phyloP scores from a whole-genome alignment of 2,329 filamentous ascomycete species.

The Xylariaceae sp. region DNA sequence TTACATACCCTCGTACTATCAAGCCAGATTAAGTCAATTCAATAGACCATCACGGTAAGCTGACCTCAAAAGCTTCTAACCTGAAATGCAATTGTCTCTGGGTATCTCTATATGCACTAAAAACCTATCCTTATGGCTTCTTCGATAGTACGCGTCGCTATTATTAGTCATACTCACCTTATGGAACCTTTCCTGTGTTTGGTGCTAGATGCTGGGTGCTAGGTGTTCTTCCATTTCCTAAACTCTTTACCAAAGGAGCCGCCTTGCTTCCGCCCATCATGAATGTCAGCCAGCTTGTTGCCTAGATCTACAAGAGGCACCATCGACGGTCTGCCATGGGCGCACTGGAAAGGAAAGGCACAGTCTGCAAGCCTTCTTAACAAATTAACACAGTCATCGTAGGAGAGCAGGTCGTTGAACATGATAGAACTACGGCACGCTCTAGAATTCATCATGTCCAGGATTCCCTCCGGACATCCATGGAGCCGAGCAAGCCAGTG shows the following conservation, averaged over 20 bases:
- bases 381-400: constrained; percentile 63
- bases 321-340: constrained; percentile 75
- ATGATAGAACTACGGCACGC: constrained; percentile 82
- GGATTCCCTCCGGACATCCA: constrained; percentile 73
- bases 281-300: constrained; percentile 7
- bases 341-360: constrained; percentile 81
- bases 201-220: background rate
- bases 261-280: constrained; percentile 5
- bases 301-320: constrained; percentile 64
- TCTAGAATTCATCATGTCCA: constrained; percentile 78
- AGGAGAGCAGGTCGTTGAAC: constrained; percentile 76
- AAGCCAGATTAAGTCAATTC: too few relatives aligned
- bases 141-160: too few relatives aligned
- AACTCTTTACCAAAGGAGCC: constrained; percentile 34
- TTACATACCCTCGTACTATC: too few relatives aligned
- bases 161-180: background rate
- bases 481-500: constrained; percentile 68
- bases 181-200: background rate
- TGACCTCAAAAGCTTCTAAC: too few relatives aligned
- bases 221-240: constrained; percentile 34
- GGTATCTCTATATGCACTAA: constrained; percentile 4
- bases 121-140: too few relatives aligned
- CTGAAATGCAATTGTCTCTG: background rate
- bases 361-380: constrained; percentile 64
- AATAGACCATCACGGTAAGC: too few relatives aligned